phyloP scores from a whole-genome alignment of 768 basidiomycete species.

The Coprinopsis cinerea region DNA sequence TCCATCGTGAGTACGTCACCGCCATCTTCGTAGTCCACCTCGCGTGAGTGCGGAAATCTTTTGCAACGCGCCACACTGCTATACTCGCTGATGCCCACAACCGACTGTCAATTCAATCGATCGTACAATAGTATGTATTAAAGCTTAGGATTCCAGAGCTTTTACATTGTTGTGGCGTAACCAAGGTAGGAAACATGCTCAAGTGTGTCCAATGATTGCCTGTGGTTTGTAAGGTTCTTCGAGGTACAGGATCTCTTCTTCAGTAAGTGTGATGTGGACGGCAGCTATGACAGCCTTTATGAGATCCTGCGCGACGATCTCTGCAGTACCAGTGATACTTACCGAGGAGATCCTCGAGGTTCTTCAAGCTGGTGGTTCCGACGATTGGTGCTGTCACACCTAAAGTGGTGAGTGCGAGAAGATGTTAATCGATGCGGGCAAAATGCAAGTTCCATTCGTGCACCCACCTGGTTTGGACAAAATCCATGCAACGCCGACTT shows the following conservation, averaged over 20 bases:
- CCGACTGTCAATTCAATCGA: no score
- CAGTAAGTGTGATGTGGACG: constrained; percentile 19
- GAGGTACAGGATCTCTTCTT: constrained; percentile 23
- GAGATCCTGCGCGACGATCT: not conserved
- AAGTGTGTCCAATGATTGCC: not conserved
- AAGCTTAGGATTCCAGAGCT: no score
- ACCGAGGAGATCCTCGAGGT: constrained; percentile 49
- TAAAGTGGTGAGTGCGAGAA: constrained; percentile 4
- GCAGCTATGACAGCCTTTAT: constrained; percentile 13
- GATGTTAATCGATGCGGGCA: not conserved
- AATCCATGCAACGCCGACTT: constrained; percentile 48
- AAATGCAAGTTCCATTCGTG: not conserved
- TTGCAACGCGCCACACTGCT: no score
- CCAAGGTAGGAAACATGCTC: no score
- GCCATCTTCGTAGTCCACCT: no score
- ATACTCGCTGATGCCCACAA: no score
- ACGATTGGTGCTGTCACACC: constrained; percentile 53
- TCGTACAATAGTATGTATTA: no score
- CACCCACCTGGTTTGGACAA: constrained; percentile 29
- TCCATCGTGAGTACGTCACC: no score
- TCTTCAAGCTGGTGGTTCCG: constrained; percentile 43
- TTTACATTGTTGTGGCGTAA: no score
- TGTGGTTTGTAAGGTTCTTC: constrained; percentile 21
- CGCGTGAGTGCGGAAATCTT: no score
- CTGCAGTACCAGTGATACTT: constrained; percentile 5